Conservation (phyloP, 2,329 filamentous ascomycete species). For the Colletotrichum brevisporum region DNA sequence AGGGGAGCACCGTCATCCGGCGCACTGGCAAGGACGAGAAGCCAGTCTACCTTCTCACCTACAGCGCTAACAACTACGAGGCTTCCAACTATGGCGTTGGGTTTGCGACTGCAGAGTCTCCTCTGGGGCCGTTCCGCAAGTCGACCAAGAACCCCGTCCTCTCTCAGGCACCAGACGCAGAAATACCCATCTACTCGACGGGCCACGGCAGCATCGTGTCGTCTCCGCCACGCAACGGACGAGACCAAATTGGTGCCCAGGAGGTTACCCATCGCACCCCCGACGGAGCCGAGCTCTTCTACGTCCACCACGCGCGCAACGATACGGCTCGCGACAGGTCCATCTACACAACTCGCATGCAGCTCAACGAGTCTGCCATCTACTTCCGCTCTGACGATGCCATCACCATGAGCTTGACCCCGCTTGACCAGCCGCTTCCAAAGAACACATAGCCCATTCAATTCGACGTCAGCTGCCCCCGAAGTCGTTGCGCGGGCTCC, state of each 20-base stretch:
- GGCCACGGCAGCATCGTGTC: constrained; percentile 53
- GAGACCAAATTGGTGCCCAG: constrained; percentile 45
- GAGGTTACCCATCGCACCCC: constrained; percentile 50
- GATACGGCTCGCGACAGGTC: constrained; percentile 46
- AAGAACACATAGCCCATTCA: constrained; percentile 48
- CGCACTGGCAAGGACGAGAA: constrained; percentile 43
- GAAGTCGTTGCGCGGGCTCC: not conserved
- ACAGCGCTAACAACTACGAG: constrained; percentile 53
- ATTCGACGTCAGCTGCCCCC: constrained; percentile 41
- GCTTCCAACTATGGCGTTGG: constrained; percentile 55
- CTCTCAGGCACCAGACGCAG: constrained; percentile 46
- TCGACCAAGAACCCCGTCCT: constrained; percentile 50
- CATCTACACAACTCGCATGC: constrained; percentile 52
- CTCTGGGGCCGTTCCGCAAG: constrained; percentile 51
- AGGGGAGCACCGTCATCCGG: constrained; percentile 51
- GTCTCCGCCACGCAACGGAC: constrained; percentile 45
- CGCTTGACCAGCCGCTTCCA: constrained; percentile 50
- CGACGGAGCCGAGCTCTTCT: constrained; percentile 50
- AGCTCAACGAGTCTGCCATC: constrained; percentile 43
- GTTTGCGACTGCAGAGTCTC: constrained; percentile 50
- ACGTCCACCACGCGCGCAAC: constrained; percentile 52
- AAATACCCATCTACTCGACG: constrained; percentile 50
- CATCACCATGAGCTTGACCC: constrained; percentile 48
- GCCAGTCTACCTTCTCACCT: constrained; percentile 49
- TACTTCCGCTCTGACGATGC: constrained; percentile 47